Evolutionary conservation across 305 asterid genomes (phyloP), one percentile per base, ranked within the genome.

Genomic region (Solanum hybrid): DNA sequence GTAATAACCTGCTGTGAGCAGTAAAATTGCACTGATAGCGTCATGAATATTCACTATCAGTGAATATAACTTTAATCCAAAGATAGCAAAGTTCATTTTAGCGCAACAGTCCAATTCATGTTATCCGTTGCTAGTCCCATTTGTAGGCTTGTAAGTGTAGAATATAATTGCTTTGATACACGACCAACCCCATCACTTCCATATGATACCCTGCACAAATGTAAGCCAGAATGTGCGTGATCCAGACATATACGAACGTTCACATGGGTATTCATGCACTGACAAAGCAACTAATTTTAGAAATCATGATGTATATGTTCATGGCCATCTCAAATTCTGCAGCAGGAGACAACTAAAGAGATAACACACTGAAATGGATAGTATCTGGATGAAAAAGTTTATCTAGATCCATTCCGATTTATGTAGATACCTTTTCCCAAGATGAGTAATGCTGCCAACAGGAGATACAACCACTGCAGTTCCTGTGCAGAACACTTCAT

Each of bases 401-500:
- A 18, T 76, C 8, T 5, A 33, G 9, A 39, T 24, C 34, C 11
- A 16, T 42, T 83, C 73, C 28, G 10, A 29, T 42, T 83, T 83
- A 42, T 46, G 73, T 28, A 29, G 16, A 42, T 89, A 96, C 99
- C 97, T 95, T 93, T 94, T 92, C 89, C 94, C 93, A 24, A 86
- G 93, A 91, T 96, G 93, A 33, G 99, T 97, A 61, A 97, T 92
- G 93, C 99, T 96, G 90, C 99, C 99, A 13, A 97, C 99, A 36
- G 99, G 99, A 51, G 98, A 95, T 42, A 96, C 93, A 88, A 96
- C 99, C 34, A 97, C 99, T 7, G 99, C 99, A 29, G 99, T 97
- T 90, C 99, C 99, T 0, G 98, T 96, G 91, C 99, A 97, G 91
- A 97, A 97, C 40, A 97, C 98, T 93, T 97, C 99, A 92, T 97